Evolutionary conservation across 176 grass and related monocot genomes (phyloP), one percentile per base, ranked within the genome.

Genomic region (Canna indica): DNA sequence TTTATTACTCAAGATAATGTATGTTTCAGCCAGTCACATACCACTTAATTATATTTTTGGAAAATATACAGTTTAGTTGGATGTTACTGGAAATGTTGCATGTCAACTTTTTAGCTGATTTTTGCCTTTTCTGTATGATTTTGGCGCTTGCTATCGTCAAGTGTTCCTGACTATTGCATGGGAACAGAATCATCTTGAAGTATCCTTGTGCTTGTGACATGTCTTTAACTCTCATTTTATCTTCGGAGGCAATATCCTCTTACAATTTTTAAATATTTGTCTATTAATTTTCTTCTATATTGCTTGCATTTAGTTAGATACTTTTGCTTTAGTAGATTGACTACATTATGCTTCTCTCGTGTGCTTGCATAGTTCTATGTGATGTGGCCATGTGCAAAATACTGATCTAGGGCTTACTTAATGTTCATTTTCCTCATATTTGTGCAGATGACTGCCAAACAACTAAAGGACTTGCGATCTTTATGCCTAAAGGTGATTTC

Each of bases 381-480:
- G 6, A 26, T 59, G 18, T n/a, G n/a, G n/a, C n/a, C 7, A 32
- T 17, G 26, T 62, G 17, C 27, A 5, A 62, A 62, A 32, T 62
- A 54, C 18, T n/a, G 22, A 18, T 18, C 1, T n/a, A 7, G 50
- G 17, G 17, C 50, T 54, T n/a, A 54, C 5, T 54, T 54, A 29
- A 60, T 60, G 58, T 30, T 30, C 31, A 60, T 14, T 13, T 60
- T 28, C 26, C 26, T 60, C 31, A 32, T 30, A 27, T 14, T 71
- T 35, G 50, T 83, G 46, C 83, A 91, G 93, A 78, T 69, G 70
- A 83, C 86, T 6, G 77, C 73, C 36, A 89, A 96, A 58, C 93
- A 87, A 56, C 72, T 87, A 53, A 96, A 96, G 93, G 93, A 91
- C 57, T 69, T 91, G 53, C 77, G 93, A 75, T 84, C 88, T 47